A percentile compares a stretch with the other conserved stretches of the same genome.
phyloP scores from a whole-genome alignment of 352 stramenopile species.

The Pelagophyceae sp. region DNA sequence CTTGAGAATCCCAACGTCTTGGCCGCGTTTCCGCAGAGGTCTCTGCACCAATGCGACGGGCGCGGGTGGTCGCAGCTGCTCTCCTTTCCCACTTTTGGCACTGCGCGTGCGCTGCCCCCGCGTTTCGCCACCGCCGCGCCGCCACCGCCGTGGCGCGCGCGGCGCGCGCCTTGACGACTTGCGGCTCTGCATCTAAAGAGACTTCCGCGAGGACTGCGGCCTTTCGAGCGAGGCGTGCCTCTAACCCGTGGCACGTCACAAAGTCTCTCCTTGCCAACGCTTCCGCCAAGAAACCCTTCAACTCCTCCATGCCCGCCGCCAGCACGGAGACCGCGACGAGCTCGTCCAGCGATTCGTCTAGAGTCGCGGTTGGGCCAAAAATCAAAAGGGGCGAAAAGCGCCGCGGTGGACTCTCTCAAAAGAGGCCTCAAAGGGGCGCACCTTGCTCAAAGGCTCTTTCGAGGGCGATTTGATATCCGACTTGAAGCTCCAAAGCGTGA shows the following conservation, averaged over 20 bases:
- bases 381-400: too few relatives aligned
- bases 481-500: not conserved
- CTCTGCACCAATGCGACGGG: too few relatives aligned
- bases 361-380: too few relatives aligned
- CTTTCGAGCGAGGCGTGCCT: not conserved
- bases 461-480: too few relatives aligned
- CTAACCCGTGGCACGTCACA: not conserved
- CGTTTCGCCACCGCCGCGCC: not conserved
- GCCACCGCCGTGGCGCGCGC: slow-evolving; percentile 2
- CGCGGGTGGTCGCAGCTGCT: too few relatives aligned
- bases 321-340: not conserved
- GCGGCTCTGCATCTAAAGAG: not conserved
- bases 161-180: not conserved
- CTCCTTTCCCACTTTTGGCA: not conserved
- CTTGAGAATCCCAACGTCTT: too few relatives aligned
- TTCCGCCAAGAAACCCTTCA: not conserved
- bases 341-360: too few relatives aligned
- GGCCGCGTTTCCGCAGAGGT: too few relatives aligned
- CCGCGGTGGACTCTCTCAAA: too few relatives aligned
- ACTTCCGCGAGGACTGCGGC: not conserved
- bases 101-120: not conserved
- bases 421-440: not conserved
- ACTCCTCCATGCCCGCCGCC: not conserved
- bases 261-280: not conserved
- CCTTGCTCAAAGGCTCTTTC: too few relatives aligned